These are phyloP conservation scores for Pleurotus ostreatus DNA, from an alignment of 768 basidiomycete species.

Conservation along the genomic window DNA sequence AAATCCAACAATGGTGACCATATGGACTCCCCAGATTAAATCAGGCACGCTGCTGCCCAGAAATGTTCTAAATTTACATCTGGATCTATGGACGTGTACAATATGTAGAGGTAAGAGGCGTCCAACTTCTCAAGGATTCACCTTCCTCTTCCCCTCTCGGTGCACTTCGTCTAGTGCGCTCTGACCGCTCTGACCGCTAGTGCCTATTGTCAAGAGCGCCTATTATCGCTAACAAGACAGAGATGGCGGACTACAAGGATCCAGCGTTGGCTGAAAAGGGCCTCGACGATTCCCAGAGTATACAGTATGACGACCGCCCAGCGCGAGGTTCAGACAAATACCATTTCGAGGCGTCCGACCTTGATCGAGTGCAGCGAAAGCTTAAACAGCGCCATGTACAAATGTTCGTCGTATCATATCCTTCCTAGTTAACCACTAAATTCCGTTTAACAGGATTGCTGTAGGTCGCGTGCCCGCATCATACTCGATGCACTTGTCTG, in stretches of 20 bases:
- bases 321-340: conserved; percentile 20
- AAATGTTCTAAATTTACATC: no score
- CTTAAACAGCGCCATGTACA: conserved; percentile 78
- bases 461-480: conserved; percentile 30
- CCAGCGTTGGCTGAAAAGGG: not conserved
- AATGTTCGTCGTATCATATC: conserved; percentile 42
- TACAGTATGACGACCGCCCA: not conserved
- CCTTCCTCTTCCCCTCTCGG: no score
- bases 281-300: not conserved
- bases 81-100: no score
- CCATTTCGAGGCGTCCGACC: conserved; percentile 56
- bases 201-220: not conserved
- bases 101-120: no score
- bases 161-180: no score
- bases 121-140: no score
- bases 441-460: conserved; percentile 46
- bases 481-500: not conserved
- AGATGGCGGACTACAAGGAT: conserved; percentile 5
- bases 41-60: no score
- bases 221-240: not conserved
- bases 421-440: not conserved
- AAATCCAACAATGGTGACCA: no score
- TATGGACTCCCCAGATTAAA: no score
- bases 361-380: conserved; percentile 68
- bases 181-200: not conserved